Evolutionary conservation across 2,329 filamentous ascomycete species (phyloP).

Genomic region (Colletotrichum liriopes): DNA sequence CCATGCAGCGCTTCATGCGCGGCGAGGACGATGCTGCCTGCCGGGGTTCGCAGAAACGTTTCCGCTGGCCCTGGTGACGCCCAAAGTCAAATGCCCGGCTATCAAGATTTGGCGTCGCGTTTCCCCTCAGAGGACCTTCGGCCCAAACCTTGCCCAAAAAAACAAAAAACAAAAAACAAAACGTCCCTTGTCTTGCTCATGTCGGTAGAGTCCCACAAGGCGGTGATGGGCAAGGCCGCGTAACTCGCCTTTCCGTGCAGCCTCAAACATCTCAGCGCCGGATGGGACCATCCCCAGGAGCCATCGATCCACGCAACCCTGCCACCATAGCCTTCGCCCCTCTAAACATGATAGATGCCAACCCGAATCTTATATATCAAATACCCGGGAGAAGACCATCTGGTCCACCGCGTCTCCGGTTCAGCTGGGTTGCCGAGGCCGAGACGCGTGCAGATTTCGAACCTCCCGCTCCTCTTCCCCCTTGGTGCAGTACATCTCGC

Average conservation of each 20-base stretch:
- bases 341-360: conserved; percentile 34
- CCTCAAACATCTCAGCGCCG: conserved; percentile 34
- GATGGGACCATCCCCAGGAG: conserved; percentile 20
- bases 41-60: neutral
- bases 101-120: conserved; percentile 1
- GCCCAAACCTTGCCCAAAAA: conserved; percentile 10
- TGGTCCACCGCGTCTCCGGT: neutral
- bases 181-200: neutral
- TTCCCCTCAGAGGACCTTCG: conserved; percentile 7
- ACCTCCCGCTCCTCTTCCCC: neutral
- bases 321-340: neutral
- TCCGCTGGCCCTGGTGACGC: neutral
- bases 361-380: conserved; percentile 33
- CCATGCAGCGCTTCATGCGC: conserved; percentile 20
- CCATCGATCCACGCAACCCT: conserved; percentile 14
- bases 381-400: neutral
- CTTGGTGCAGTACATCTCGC: neutral
- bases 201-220: neutral
- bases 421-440: conserved; percentile 1
- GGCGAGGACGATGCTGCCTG: neutral
- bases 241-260: conserved; percentile 25
- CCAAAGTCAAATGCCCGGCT: conserved; percentile 15
- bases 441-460: neutral
- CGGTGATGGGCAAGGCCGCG: conserved; percentile 14
- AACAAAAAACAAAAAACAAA: neutral